Percentiles rank a stretch among this genome's conserved stretches.
Conservation (phyloP, 2,329 filamentous ascomycete species). For the Cladophialophora psammophila region DNA sequence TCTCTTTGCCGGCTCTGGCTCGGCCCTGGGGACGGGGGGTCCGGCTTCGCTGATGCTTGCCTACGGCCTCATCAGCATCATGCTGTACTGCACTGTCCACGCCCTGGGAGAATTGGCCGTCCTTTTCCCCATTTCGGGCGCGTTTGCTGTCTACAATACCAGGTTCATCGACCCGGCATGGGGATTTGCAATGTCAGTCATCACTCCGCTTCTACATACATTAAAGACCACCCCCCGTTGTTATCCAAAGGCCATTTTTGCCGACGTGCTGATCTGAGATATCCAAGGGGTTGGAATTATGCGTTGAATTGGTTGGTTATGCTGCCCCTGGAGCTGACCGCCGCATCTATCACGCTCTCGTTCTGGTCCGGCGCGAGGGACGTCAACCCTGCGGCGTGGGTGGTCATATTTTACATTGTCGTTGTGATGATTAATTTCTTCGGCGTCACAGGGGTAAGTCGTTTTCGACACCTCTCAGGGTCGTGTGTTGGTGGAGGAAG, state of each 20-base stretch:
- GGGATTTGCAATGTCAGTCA: constrained; percentile 51
- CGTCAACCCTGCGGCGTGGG: constrained; percentile 51
- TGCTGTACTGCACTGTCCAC: constrained; percentile 91
- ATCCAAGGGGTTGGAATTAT: constrained; percentile 59
- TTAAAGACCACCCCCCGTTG: too few relatives aligned
- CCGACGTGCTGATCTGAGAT: constrained; percentile 55
- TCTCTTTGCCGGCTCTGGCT: constrained; percentile 70
- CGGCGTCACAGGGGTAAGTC: constrained; percentile 70
- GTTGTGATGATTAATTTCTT: constrained; percentile 81
- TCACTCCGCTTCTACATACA: too few relatives aligned
- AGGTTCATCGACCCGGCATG: constrained; percentile 83
- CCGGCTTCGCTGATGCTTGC: constrained; percentile 79
- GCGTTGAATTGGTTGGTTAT: constrained; percentile 34
- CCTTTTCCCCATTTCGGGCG: constrained; percentile 85
- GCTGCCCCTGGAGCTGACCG: constrained; percentile 37
- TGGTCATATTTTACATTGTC: constrained; percentile 74
- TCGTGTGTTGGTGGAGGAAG: too few relatives aligned
- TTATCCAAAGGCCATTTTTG: constrained; percentile 44
- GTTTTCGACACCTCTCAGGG: neutral
- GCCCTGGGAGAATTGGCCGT: constrained; percentile 91
- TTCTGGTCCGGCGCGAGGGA: constrained; percentile 59
- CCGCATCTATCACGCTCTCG: constrained; percentile 35
- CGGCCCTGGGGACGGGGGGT: constrained; percentile 72
- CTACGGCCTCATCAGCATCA: constrained; percentile 78
- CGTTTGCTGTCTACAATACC: constrained; percentile 89